phyloP scores from a whole-genome alignment of 441 rosid species.

The Arabidopsis lyrata region DNA sequence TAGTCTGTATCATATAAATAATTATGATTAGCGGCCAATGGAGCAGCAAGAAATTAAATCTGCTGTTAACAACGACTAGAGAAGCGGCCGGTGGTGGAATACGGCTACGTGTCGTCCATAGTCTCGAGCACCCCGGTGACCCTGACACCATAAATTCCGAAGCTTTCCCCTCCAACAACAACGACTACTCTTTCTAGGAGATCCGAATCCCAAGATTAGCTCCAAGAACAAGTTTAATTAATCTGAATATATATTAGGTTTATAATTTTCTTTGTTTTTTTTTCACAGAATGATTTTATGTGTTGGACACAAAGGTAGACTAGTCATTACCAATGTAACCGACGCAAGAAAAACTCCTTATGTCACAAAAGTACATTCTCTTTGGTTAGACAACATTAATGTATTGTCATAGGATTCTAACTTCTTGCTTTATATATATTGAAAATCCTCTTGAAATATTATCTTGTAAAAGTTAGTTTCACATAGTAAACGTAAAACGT shows the following conservation, averaged over 20 bases:
- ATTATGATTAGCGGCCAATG: neutral
- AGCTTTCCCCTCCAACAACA: too few relatives aligned
- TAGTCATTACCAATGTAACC: slow-evolving; percentile 6
- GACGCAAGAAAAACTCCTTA: slow-evolving; percentile 21
- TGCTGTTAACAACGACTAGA: too few relatives aligned
- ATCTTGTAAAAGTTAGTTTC: slow-evolving; percentile 1
- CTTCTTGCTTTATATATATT: slow-evolving; percentile 5
- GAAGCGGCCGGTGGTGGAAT: too few relatives aligned
- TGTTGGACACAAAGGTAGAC: neutral
- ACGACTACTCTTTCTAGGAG: too few relatives aligned
- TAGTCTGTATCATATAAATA: neutral
- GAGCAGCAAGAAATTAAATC: too few relatives aligned
- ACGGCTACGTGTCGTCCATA: too few relatives aligned
- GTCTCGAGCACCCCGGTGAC: too few relatives aligned
- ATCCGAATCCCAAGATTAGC: too few relatives aligned
- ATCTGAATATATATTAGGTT: too few relatives aligned
- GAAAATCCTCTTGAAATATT: neutral
- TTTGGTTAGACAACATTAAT: slow-evolving; percentile 39
- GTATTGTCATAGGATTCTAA: slow-evolving; percentile 34
- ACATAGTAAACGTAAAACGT: neutral
- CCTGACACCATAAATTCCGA: too few relatives aligned
- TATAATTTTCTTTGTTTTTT: neutral
- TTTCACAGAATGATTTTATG: slow-evolving; percentile 13
- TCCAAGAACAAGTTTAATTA: neutral
- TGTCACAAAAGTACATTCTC: slow-evolving; percentile 11